Conservation (phyloP, 345 rosid genomes). For the Microcos paniculata region DNA sequence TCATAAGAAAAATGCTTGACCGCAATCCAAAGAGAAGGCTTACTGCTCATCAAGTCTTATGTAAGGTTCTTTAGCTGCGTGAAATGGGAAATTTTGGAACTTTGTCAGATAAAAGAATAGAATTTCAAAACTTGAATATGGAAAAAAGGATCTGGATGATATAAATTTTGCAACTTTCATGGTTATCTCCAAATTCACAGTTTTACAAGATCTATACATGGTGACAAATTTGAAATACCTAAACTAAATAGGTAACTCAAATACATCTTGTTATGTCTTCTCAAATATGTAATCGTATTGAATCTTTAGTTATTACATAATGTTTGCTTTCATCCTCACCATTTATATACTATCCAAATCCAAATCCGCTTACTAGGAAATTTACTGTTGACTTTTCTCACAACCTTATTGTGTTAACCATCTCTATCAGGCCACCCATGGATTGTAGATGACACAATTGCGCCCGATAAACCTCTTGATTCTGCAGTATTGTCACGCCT, state of each 20-base stretch:
- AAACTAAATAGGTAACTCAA: neutral
- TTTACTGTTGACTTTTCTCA: neutral
- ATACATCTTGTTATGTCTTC: neutral
- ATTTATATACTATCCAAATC: neutral
- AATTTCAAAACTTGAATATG: neutral
- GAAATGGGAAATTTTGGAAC: neutral
- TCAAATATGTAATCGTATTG: neutral
- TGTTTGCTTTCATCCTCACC: neutral
- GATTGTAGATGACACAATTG: conserved; percentile 76
- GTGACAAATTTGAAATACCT: neutral
- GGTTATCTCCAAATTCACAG: neutral
- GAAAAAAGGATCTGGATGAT: neutral
- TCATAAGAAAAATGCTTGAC: conserved; percentile 66
- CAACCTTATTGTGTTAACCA: neutral
- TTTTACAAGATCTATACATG: neutral
- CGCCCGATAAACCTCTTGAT: conserved; percentile 82
- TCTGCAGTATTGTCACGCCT: conserved; percentile 71
- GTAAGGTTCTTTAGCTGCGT: conserved; percentile 38
- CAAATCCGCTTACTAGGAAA: neutral
- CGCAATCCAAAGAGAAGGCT: conserved; percentile 57
- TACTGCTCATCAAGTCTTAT: conserved; percentile 75
- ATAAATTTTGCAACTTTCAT: neutral
- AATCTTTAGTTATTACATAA: neutral
- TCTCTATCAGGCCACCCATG: conserved; percentile 63
- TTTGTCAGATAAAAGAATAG: neutral